Evolutionary conservation across 805 yeast species (phyloP).

Genomic region (Teunomyces panamensis): DNA sequence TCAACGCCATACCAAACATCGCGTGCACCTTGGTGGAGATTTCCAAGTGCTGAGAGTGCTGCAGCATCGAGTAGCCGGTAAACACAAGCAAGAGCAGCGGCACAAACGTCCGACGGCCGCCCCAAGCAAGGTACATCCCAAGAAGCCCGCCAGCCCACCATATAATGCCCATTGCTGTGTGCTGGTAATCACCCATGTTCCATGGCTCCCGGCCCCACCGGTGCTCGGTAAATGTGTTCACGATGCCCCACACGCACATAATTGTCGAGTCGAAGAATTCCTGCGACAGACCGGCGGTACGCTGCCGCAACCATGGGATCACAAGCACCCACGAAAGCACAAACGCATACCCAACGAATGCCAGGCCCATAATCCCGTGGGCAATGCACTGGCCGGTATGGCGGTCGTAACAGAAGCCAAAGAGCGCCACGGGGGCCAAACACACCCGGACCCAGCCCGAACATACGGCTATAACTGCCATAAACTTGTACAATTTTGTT

Average conservation of each 20-base stretch:
- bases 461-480: slow-evolving; percentile 46
- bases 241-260: slow-evolving; percentile 87
- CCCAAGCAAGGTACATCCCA: slow-evolving; percentile 72
- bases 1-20: slow-evolving; percentile 78
- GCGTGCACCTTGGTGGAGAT: slow-evolving; percentile 86
- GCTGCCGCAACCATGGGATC: slow-evolving; percentile 69
- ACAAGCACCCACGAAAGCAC: slow-evolving; percentile 63
- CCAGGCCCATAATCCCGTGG: slow-evolving; percentile 94
- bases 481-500: slow-evolving; percentile 33
- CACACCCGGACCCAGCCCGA: slow-evolving; percentile 79
- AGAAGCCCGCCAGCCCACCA: slow-evolving; percentile 95
- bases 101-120: slow-evolving; percentile 60
- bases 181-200: slow-evolving; percentile 93
- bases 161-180: slow-evolving; percentile 92
- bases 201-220: slow-evolving; percentile 88
- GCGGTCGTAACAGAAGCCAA: slow-evolving; percentile 80
- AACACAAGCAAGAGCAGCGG: slow-evolving; percentile 81
- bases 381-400: slow-evolving; percentile 96
- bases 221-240: slow-evolving; percentile 95
- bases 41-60: slow-evolving; percentile 72
- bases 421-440: slow-evolving; percentile 76
- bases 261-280: slow-evolving; percentile 81
- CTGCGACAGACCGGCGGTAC: slow-evolving; percentile 47
- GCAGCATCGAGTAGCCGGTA: slow-evolving; percentile 94
- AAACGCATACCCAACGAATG: slow-evolving; percentile 79